These are phyloP conservation scores for Spirogloea muscicola DNA, from an alignment of 139 green algal genomes.

Conservation along the genomic window DNA sequence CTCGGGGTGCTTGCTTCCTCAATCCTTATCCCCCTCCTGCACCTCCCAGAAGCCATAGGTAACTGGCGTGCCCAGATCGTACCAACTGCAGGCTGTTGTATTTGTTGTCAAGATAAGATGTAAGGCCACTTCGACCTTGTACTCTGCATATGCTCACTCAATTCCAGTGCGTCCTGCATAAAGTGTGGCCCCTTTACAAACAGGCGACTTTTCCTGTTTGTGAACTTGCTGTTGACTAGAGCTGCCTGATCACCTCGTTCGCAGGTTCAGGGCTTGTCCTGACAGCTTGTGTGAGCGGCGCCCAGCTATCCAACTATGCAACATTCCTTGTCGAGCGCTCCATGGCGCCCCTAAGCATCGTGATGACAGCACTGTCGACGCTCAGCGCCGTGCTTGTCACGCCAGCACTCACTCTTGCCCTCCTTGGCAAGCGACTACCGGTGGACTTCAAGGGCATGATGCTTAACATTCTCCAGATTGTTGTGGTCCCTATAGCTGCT, in stretches of 20 bases:
- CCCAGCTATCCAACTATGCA: slow-evolving; percentile 54
- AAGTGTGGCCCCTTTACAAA: too few relatives aligned
- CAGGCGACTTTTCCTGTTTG: too few relatives aligned
- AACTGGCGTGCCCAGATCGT: not conserved
- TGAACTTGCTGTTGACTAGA: too few relatives aligned
- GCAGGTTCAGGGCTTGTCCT: slow-evolving; percentile 46
- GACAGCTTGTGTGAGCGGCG: slow-evolving; percentile 45
- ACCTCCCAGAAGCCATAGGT: slow-evolving; percentile 8
- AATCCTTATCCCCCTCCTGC: slow-evolving; percentile 5
- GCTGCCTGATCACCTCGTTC: slow-evolving; percentile 4
- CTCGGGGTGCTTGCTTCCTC: slow-evolving; percentile 25
- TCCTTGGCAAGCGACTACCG: slow-evolving; percentile 45
- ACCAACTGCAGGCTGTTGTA: too few relatives aligned
- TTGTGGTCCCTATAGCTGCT: slow-evolving; percentile 38
- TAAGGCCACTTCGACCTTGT: too few relatives aligned
- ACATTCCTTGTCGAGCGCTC: slow-evolving; percentile 38
- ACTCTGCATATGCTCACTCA: too few relatives aligned
- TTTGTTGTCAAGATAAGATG: too few relatives aligned
- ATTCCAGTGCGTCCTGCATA: not conserved
- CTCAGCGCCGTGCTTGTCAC: slow-evolving; percentile 28
- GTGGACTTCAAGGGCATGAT: slow-evolving; percentile 42
- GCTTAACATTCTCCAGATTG: slow-evolving; percentile 43
- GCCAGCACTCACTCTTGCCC: slow-evolving; percentile 31
- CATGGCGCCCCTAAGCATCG: slow-evolving; percentile 43
- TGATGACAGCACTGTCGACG: slow-evolving; percentile 51